Evolutionary conservation across 345 rosid genomes (phyloP), one percentile per base, ranked within the genome.

Genomic region (Boechera stricta): DNA sequence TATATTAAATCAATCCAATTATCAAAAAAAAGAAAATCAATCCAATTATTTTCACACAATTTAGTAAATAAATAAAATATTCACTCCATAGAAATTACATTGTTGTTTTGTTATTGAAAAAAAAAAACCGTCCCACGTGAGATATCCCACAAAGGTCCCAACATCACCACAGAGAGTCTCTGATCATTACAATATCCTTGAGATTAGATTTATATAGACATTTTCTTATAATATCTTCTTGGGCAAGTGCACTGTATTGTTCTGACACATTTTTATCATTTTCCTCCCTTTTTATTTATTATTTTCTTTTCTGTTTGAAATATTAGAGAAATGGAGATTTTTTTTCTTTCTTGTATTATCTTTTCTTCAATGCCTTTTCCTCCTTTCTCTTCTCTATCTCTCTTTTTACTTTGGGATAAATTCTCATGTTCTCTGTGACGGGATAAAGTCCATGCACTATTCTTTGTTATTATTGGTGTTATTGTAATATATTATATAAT

Each of bases 181-280:
- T 76, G 72, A 81, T 80, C 75, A 62, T 71, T 79, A 49, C 76
- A 74, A 74, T 67, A 67, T 74, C 79, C 65, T 65, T 28, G 39
- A 78, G 82, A 79, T 73, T 79, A 74, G 45, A 84, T 78, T 80
- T 79, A 73, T 77, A 28, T 67, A 74, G 75, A 74, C 77, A 77
- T 69, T 80, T 71, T 75, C 74, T 64, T 71, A 59, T 65, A 74
- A 79, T 79, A 75, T 74, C 82, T 65, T 54, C 51, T 33, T 41
- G 81, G 67, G 74, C 83, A 86, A 79, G 84, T 88, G 81, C 96
- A 86, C 81, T 90, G 94, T 61, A 84, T 85, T 71, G 71, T 18
- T 82, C 97, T 84, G 91, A 86, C 94, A 88, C 88, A 74, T 75
- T 77, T 87, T 65, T 74, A 88, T 88, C 84, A 71, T 73, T 82